These are phyloP conservation scores for Macrolepiota dolichaula DNA, from an alignment of 768 basidiomycete species.

Conservation along the genomic window DNA sequence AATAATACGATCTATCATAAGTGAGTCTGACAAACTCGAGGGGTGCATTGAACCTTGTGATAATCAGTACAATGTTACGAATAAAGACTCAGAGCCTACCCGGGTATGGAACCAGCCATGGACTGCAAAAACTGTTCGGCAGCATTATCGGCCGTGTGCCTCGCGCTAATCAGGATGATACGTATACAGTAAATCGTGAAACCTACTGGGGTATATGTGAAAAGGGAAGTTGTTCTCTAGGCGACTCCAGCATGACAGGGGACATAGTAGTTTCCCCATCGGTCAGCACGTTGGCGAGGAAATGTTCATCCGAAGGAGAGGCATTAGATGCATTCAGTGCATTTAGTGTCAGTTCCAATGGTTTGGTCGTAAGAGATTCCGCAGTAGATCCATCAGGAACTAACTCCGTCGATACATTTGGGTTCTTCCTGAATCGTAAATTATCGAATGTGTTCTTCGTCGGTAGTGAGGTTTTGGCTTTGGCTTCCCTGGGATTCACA, in stretches of 20 bases:
- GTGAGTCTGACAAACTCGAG: constrained; percentile 7
- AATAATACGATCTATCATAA: background rate
- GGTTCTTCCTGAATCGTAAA: constrained; percentile 11
- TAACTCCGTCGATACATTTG: background rate
- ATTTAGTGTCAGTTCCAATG: constrained; percentile 3
- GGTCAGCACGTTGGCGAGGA: background rate
- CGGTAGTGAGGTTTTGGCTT: constrained; percentile 9
- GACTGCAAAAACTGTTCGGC: constrained; percentile 7
- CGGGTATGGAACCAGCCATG: constrained; percentile 3
- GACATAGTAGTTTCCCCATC: background rate
- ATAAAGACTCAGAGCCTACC: background rate
- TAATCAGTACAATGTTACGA: background rate
- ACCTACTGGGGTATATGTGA: background rate
- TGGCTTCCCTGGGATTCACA: constrained; percentile 30
- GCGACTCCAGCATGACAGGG: background rate
- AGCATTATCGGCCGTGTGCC: background rate
- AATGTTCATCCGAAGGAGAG: background rate
- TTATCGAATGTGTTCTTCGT: constrained; percentile 6
- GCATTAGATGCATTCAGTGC: constrained; percentile 5
- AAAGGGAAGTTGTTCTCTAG: background rate
- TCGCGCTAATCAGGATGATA: background rate
- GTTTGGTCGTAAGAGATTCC: constrained; percentile 3
- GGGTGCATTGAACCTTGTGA: constrained; percentile 4
- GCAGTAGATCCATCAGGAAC: constrained; percentile 7
- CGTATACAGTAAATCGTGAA: background rate